These are phyloP conservation scores for Scheffersomyces stipitis DNA, from an alignment of 805 yeast genomes.

Conservation along the genomic window DNA sequence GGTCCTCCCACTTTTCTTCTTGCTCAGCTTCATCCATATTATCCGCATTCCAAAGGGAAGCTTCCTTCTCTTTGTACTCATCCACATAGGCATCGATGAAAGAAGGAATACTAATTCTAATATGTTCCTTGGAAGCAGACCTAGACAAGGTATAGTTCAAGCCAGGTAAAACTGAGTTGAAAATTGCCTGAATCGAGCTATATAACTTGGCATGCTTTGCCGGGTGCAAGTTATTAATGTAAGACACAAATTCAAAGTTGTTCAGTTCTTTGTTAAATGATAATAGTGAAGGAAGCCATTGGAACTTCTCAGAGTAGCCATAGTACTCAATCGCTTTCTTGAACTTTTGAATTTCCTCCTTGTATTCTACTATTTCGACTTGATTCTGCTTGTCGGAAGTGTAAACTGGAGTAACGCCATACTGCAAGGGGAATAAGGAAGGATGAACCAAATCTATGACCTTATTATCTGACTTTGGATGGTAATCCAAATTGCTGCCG, in stretches of 20 bases:
- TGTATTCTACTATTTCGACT: slow-evolving; percentile 9
- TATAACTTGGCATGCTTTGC: slow-evolving; percentile 20
- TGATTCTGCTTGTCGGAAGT: slow-evolving; percentile 3
- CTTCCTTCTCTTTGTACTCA: slow-evolving; percentile 7
- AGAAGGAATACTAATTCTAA: slow-evolving; percentile 13
- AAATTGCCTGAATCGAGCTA: slow-evolving; percentile 22
- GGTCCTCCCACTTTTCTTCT: no score
- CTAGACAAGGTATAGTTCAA: slow-evolving; percentile 23
- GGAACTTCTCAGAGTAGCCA: slow-evolving; percentile 26
- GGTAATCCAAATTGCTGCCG: slow-evolving; percentile 28
- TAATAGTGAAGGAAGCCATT: slow-evolving; percentile 37
- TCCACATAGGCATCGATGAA: slow-evolving; percentile 8
- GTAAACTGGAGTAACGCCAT: slow-evolving; percentile 24
- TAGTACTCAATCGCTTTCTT: slow-evolving; percentile 10
- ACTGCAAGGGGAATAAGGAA: slow-evolving; percentile 35
- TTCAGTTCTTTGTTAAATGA: neutral
- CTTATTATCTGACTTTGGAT: slow-evolving; percentile 35
- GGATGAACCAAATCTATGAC: slow-evolving; percentile 44
- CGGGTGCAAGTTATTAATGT: slow-evolving; percentile 32
- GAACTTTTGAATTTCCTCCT: slow-evolving; percentile 7
- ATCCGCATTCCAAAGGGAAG: slow-evolving; percentile 2
- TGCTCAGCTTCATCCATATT: no score
- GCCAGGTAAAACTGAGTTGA: slow-evolving; percentile 29
- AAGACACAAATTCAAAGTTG: slow-evolving; percentile 8
- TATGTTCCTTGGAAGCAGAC: slow-evolving; percentile 13